Conservation (phyloP, 2,329 filamentous ascomycete genomes). For the Penicillium verrucosum region DNA sequence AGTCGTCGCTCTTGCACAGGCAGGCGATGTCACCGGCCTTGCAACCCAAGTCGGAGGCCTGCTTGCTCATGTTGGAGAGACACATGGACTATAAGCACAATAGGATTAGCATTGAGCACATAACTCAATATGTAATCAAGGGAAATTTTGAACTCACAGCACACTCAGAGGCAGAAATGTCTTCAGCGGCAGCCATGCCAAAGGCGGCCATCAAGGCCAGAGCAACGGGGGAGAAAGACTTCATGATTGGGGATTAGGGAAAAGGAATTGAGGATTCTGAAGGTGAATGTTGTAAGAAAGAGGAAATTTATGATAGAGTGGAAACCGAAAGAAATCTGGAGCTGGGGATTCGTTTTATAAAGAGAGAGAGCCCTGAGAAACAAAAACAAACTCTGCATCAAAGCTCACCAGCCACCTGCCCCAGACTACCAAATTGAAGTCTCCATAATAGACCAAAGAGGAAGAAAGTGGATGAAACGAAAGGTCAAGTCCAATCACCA, state of each 20-base stretch:
- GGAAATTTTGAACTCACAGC: constrained; percentile 23
- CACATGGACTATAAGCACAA: constrained; percentile 39
- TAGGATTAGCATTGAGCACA: background rate
- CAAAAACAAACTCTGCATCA: constrained; percentile 17
- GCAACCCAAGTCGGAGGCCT: constrained; percentile 43
- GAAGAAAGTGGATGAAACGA: background rate
- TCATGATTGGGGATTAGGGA: constrained; percentile 22
- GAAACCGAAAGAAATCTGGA: background rate
- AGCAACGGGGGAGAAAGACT: constrained; percentile 30
- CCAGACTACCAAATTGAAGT: background rate
- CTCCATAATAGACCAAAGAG: background rate
- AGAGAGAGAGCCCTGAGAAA: constrained; percentile 9
- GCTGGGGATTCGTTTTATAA: constrained; percentile 19
- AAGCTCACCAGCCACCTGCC: constrained; percentile 3
- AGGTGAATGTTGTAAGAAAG: background rate
- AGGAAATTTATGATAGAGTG: background rate
- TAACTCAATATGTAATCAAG: background rate
- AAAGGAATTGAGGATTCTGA: background rate
- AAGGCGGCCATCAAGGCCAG: constrained; percentile 30
- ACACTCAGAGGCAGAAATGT: constrained; percentile 28
- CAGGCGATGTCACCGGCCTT: constrained; percentile 36
- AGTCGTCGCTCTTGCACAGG: constrained; percentile 42
- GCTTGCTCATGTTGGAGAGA: constrained; percentile 44
- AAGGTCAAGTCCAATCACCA: constrained; percentile 7
- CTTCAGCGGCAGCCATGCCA: constrained; percentile 24